These are phyloP conservation scores for Trichophyton mentagrophytes DNA, from an alignment of 2,329 filamentous ascomycete species.

Conservation along the genomic window DNA sequence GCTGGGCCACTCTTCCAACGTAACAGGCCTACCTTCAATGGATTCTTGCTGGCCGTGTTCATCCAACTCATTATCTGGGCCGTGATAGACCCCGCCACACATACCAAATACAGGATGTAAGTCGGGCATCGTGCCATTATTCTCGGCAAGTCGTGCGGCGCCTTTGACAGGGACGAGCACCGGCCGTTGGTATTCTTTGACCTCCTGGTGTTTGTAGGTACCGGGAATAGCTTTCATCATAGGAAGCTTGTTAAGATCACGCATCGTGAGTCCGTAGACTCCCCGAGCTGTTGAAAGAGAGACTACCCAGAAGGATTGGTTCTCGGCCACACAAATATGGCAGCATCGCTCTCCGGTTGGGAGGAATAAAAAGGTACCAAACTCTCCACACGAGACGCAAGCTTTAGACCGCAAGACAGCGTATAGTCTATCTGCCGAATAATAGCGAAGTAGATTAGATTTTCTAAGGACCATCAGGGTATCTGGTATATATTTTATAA, in stretches of 20 bases:
- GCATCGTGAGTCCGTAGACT: neutral
- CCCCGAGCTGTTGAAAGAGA: neutral
- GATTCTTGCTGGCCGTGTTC: neutral
- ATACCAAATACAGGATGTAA: neutral
- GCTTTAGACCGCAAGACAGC: neutral
- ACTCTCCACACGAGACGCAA: neutral
- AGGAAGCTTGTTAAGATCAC: conserved; percentile 1
- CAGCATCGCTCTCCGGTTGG: conserved; percentile 2
- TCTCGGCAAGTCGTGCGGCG: neutral
- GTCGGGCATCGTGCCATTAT: neutral
- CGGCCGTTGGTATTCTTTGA: neutral
- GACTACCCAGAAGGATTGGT: conserved; percentile 1
- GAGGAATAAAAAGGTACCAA: conserved; percentile 4
- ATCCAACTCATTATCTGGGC: neutral
- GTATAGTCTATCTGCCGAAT: neutral
- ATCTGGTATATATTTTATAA: neutral
- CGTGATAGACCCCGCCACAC: no score
- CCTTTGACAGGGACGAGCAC: neutral
- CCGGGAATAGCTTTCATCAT: neutral
- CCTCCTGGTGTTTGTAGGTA: neutral
- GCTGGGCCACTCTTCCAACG: no score
- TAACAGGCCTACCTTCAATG: no score
- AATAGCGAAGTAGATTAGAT: neutral
- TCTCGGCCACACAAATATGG: neutral
- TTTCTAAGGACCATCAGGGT: neutral